Conservation (phyloP, 2,329 filamentous ascomycete genomes). For the Clonostachys rosea region DNA sequence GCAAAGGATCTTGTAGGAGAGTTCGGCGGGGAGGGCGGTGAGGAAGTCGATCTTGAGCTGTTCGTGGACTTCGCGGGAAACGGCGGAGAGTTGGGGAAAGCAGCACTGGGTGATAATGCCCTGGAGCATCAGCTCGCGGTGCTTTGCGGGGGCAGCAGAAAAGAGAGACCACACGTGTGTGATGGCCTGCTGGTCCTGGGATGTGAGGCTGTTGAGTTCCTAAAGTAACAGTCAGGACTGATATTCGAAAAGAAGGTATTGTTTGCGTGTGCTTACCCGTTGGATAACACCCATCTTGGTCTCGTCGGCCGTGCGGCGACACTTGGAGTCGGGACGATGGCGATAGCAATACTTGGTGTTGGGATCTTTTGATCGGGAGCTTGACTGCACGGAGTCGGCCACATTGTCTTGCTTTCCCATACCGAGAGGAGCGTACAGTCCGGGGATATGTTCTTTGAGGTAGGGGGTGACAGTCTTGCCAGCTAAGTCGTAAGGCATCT, state of each 20-base stretch:
- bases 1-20: slow-evolving; percentile 89
- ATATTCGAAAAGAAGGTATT: background rate
- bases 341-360: slow-evolving; percentile 96
- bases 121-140: slow-evolving; percentile 93
- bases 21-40: slow-evolving; percentile 79
- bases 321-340: slow-evolving; percentile 90
- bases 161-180: slow-evolving; percentile 98
- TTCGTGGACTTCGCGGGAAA: slow-evolving; percentile 86
- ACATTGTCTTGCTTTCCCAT: slow-evolving; percentile 26
- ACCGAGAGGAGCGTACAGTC: slow-evolving; percentile 75
- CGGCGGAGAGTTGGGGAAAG: slow-evolving; percentile 91
- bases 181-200: slow-evolving; percentile 89
- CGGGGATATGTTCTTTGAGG: slow-evolving; percentile 84
- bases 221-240: slow-evolving; percentile 22
- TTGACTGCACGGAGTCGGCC: slow-evolving; percentile 6
- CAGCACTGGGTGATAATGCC: slow-evolving; percentile 96
- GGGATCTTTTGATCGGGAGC: slow-evolving; percentile 40
- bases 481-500: slow-evolving; percentile 62
- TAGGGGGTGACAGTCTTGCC: slow-evolving; percentile 82
- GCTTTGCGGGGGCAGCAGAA: slow-evolving; percentile 89
- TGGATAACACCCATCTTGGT: slow-evolving; percentile 95
- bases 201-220: slow-evolving; percentile 78
- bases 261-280: slow-evolving; percentile 49
- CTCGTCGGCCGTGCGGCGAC: slow-evolving; percentile 87
- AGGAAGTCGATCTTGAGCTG: slow-evolving; percentile 98